A percentile compares a stretch with the other conserved stretches of the same genome.
These are phyloP conservation scores for Ruellia speciosa DNA, from an alignment of 305 asterid species.

Conservation along the genomic window DNA sequence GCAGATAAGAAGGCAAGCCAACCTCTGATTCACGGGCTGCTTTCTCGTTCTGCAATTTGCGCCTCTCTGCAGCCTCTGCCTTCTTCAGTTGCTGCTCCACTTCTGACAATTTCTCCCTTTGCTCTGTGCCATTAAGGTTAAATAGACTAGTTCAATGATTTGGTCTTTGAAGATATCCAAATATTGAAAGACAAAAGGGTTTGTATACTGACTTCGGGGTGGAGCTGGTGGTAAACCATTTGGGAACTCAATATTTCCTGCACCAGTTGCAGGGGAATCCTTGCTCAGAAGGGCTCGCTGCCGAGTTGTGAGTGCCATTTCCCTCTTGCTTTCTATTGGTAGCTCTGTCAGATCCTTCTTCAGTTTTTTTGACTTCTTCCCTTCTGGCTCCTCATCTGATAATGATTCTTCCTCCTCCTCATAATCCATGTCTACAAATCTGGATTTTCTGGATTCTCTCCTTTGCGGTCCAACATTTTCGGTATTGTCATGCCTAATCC, in stretches of 20 bases:
- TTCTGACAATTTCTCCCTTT: conserved; percentile 80
- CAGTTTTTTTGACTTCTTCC: conserved; percentile 46
- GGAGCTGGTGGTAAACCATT: conserved; percentile 90
- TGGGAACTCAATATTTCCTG: conserved; percentile 71
- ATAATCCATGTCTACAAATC: conserved; percentile 59
- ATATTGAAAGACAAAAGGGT: conserved; percentile 12
- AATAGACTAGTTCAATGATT: conserved; percentile 15
- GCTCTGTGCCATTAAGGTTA: conserved; percentile 39
- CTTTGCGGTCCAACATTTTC: conserved; percentile 38
- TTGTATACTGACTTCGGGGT: conserved; percentile 61
- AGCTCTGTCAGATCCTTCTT: conserved; percentile 55
- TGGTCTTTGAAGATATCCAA: conserved; percentile 12
- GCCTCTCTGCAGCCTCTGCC: conserved; percentile 87
- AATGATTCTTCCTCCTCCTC: conserved; percentile 48
- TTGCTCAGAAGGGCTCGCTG: conserved; percentile 87
- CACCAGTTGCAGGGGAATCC: conserved; percentile 47
- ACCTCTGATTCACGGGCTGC: conserved; percentile 97
- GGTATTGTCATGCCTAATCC: conserved; percentile 31
- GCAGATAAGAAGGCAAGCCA: conserved; percentile 6
- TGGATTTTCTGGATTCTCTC: conserved; percentile 39
- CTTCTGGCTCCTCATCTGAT: conserved; percentile 55
- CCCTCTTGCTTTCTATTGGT: conserved; percentile 60
- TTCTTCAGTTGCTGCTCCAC: conserved; percentile 93
- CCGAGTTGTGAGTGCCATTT: conserved; percentile 77
- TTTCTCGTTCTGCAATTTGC: conserved; percentile 80